Evolutionary conservation across 2,329 filamentous ascomycete genomes (phyloP), one percentile per base, ranked within the genome.

Genomic region (Calonectria pteridis): DNA sequence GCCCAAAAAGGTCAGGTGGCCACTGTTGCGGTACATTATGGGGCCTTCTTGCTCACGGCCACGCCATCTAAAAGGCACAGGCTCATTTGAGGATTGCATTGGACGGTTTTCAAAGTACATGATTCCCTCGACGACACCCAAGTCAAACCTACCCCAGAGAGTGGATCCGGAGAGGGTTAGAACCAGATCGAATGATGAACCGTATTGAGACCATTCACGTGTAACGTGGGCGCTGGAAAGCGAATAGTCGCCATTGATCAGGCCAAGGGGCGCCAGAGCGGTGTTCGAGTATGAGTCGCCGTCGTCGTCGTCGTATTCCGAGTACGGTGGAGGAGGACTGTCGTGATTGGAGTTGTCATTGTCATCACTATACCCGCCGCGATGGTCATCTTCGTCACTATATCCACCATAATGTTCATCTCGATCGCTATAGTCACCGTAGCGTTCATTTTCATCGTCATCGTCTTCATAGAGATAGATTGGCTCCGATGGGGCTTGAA

Each of bases 91-190:
- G 3, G 84, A 82, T 43, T 77, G 37, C 69, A 74, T 80, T 0
- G 85, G 86, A 3, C 84, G 83, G 20, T 84, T 65, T 9, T 82
- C 70, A 37, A 89, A 81, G 40, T 82, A 81, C n/a, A 89, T 78
- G 4, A 89, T 78, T 1, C 88, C 87, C 49, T 81, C 72, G 46
- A 87, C 81, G 10, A 85, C 69, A 0, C 85, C 86, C 6, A 88
- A 81, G 53, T 86, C 81, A 74, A 90, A 89, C 1, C 75, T 78
- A 0, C 85, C 87, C 88, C 88, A 90, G 10, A 89, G 77, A 18
- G 75, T 83, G 6, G 78, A 79, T 16, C 84, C 84, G 20, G 80
- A 81, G 1, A 87, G 82, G 2, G 85, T 86, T 20, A 87, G 79
- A 50, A 85, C 80, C 13, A 87, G 76, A 2, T 76, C 75, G 28